Conservation (phyloP, 208 protist species). For the Phytomonas sp. region DNA sequence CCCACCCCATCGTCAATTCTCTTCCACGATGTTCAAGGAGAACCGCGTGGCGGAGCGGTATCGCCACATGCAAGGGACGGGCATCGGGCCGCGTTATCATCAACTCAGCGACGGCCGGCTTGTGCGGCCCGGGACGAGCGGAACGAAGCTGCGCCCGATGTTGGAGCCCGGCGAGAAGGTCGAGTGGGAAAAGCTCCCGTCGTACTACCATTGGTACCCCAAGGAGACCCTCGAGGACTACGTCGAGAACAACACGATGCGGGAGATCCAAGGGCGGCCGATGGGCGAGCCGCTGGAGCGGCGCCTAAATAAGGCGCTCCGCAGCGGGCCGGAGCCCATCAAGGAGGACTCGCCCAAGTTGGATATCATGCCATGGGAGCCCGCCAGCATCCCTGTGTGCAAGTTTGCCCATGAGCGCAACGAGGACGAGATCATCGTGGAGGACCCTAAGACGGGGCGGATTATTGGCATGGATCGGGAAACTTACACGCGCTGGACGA, state of each 20-base stretch:
- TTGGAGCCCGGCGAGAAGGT: constrained; percentile 77
- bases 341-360: constrained; percentile 46
- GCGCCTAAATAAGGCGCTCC: constrained; percentile 29
- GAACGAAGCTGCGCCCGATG: constrained; percentile 78
- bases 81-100: constrained; percentile 78
- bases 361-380: constrained; percentile 75
- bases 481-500: constrained; percentile 76
- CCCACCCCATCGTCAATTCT: constrained; percentile 71
- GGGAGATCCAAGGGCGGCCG: constrained; percentile 62
- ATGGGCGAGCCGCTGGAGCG: constrained; percentile 48
- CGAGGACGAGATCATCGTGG: constrained; percentile 80
- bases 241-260: constrained; percentile 80
- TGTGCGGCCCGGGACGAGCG: constrained; percentile 72
- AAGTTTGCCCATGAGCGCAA: constrained; percentile 81
- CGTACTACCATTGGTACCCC: constrained; percentile 87
- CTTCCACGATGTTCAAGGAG: constrained; percentile 46
- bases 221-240: constrained; percentile 83
- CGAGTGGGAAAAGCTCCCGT: constrained; percentile 82
- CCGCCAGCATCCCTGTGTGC: constrained; percentile 75
- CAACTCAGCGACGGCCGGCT: constrained; percentile 73
- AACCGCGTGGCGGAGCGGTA: constrained; percentile 86
- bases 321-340: constrained; percentile 9
- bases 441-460: constrained; percentile 82
- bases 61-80: constrained; percentile 77
- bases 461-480: constrained; percentile 82